Conservation (phyloP, 768 basidiomycete species). For the Kwoniella sp. region DNA sequence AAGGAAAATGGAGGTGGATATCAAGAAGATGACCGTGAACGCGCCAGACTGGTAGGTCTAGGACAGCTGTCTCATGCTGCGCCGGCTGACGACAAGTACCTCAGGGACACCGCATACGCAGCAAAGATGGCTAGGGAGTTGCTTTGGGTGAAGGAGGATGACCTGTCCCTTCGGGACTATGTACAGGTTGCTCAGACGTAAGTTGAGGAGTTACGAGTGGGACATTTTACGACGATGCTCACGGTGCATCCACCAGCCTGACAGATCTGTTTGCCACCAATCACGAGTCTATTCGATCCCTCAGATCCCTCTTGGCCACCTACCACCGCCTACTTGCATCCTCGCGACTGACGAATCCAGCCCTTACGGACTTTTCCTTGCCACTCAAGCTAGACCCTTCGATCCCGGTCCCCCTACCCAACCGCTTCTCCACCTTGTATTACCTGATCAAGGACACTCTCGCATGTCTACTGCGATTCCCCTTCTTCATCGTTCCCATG, state of each 20-base stretch:
- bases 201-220: constrained; percentile 48
- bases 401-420: constrained; percentile 68
- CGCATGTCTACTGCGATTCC: constrained; percentile 65
- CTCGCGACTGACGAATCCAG: constrained; percentile 76
- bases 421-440: constrained; percentile 72
- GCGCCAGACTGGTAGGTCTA: constrained; percentile 76
- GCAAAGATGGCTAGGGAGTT: constrained; percentile 90
- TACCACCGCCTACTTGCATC: constrained; percentile 84
- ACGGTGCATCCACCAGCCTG: constrained; percentile 55
- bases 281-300: constrained; percentile 59
- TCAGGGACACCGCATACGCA: constrained; percentile 81
- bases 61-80: neutral
- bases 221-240: neutral
- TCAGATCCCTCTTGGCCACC: constrained; percentile 68
- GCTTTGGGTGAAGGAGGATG: constrained; percentile 78
- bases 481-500: constrained; percentile 84
- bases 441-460: constrained; percentile 75
- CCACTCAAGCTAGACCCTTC: constrained; percentile 77
- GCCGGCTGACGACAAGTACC: neutral
- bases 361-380: constrained; percentile 76
- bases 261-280: constrained; percentile 80
- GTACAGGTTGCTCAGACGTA: constrained; percentile 86
- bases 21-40: constrained; percentile 77
- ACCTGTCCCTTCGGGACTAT: constrained; percentile 74
- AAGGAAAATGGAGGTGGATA: constrained; percentile 62